Evolutionary conservation across 257 asterid genomes (phyloP).

Genomic region (Echites panduratus): DNA sequence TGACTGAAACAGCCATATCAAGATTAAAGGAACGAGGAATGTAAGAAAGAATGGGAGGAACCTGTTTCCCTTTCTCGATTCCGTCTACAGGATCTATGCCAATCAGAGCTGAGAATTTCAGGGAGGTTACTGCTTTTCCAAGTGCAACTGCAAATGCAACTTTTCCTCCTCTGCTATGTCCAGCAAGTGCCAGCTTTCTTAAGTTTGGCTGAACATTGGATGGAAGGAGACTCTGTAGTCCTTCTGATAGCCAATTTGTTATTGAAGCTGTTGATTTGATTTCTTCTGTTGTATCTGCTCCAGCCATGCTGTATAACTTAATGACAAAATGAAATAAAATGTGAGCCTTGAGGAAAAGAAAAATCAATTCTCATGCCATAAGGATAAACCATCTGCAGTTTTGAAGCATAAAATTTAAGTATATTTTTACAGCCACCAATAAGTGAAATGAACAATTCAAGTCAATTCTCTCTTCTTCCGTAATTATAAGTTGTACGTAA

Average conservation of each 20-base stretch:
- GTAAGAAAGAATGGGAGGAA: conserved; percentile 67
- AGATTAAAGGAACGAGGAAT: conserved; percentile 56
- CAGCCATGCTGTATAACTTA: conserved; percentile 63
- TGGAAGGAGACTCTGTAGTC: conserved; percentile 50
- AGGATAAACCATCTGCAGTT: neutral
- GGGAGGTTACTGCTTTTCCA: conserved; percentile 20
- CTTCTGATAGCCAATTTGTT: conserved; percentile 58
- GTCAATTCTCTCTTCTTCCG: no score
- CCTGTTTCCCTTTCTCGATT: conserved; percentile 52
- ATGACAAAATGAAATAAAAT: conserved; percentile 7
- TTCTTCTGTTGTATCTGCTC: conserved; percentile 67
- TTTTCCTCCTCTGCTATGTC: conserved; percentile 91
- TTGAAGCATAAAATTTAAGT: neutral
- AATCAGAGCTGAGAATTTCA: conserved; percentile 61
- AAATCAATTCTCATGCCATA: neutral
- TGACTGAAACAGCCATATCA: conserved; percentile 40
- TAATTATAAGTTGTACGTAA: no score
- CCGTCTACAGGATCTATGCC: conserved; percentile 96
- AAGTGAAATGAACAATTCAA: neutral
- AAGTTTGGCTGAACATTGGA: conserved; percentile 51
- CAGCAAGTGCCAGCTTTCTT: conserved; percentile 53
- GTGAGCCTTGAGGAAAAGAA: neutral
- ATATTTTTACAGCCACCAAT: neutral
- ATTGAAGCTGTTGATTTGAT: conserved; percentile 49
- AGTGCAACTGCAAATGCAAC: conserved; percentile 67